Evolutionary conservation across 441 rosid species (phyloP).

Genomic region (Aquilaria agallochum): DNA sequence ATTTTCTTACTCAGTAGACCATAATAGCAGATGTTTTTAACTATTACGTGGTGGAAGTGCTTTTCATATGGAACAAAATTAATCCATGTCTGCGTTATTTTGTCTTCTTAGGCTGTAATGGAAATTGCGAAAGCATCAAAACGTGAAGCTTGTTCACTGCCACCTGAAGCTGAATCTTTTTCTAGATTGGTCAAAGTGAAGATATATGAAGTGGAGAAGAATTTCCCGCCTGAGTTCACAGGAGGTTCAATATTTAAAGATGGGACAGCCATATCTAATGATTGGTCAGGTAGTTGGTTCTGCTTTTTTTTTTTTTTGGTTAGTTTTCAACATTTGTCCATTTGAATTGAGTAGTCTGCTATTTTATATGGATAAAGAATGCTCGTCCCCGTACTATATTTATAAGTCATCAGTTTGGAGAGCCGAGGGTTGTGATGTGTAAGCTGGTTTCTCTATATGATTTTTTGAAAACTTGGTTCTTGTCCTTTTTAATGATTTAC

Average conservation of each 20-base stretch:
- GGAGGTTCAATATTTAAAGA: slow-evolving; percentile 25
- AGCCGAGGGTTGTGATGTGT: not conserved
- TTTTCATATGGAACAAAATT: not conserved
- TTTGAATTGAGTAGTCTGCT: too few species aligned
- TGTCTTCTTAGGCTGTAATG: slow-evolving; percentile 62
- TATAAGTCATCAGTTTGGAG: not conserved
- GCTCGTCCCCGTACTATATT: too few species aligned
- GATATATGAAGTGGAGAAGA: slow-evolving; percentile 31
- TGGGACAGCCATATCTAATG: slow-evolving; percentile 11
- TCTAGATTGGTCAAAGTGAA: slow-evolving; percentile 40
- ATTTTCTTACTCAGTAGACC: too few species aligned
- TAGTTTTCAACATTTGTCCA: slow-evolving; percentile 1
- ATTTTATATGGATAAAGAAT: too few species aligned
- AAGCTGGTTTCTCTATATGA: not conserved
- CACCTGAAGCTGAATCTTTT: slow-evolving; percentile 45
- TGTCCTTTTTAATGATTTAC: not conserved
- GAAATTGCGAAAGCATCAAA: slow-evolving; percentile 78
- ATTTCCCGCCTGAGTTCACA: slow-evolving; percentile 16
- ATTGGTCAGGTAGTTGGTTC: slow-evolving; percentile 28
- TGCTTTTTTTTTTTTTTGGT: not conserved
- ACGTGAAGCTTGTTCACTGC: slow-evolving; percentile 66
- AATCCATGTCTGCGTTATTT: not conserved
- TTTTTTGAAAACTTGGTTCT: not conserved
- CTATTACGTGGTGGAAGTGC: not conserved
- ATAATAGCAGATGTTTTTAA: too few species aligned